Evolutionary conservation across 345 rosid species (phyloP).

Genomic region (Lenwebbia sp.): DNA sequence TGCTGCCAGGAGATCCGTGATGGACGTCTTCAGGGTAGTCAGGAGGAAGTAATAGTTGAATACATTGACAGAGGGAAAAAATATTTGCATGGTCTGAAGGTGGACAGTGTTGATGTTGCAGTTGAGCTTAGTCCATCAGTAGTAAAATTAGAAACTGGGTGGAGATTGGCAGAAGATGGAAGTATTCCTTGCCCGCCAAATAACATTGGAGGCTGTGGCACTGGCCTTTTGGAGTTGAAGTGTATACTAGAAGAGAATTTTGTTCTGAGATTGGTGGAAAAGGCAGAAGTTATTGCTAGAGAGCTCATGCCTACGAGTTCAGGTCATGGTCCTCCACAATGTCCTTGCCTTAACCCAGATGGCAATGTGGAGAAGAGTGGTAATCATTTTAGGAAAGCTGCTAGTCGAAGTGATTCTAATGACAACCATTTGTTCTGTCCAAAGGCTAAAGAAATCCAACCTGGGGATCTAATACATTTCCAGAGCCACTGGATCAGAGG

Average conservation of each 20-base stretch:
- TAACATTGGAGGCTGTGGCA: conserved; percentile 26
- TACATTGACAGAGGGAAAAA: background rate
- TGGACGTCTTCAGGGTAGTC: conserved; percentile 18
- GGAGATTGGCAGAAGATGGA: conserved; percentile 33
- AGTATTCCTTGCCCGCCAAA: conserved; percentile 23
- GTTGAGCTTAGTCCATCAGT: background rate
- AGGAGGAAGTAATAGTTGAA: conserved; percentile 4
- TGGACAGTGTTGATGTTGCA: background rate
- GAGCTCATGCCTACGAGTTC: background rate
- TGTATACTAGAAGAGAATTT: conserved; percentile 13
- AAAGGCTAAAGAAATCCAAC: conserved; percentile 18
- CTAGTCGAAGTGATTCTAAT: conserved; percentile 25
- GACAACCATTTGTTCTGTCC: conserved; percentile 48
- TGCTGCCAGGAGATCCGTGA: conserved; percentile 29
- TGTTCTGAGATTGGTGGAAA: conserved; percentile 23
- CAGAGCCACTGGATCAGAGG: conserved; percentile 53
- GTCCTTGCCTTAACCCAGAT: conserved; percentile 20
- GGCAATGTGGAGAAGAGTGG: conserved; percentile 3
- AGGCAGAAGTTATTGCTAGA: conserved; percentile 18
- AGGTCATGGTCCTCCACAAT: background rate
- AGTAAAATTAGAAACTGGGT: conserved; percentile 1
- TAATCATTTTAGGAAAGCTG: conserved; percentile 16
- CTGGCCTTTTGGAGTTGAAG: conserved; percentile 15
- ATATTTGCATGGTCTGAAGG: conserved; percentile 23
- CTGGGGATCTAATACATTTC: conserved; percentile 40